phyloP scores from a whole-genome alignment of 1,284 basidiomycete species.

The Irpex rosettiformis region DNA sequence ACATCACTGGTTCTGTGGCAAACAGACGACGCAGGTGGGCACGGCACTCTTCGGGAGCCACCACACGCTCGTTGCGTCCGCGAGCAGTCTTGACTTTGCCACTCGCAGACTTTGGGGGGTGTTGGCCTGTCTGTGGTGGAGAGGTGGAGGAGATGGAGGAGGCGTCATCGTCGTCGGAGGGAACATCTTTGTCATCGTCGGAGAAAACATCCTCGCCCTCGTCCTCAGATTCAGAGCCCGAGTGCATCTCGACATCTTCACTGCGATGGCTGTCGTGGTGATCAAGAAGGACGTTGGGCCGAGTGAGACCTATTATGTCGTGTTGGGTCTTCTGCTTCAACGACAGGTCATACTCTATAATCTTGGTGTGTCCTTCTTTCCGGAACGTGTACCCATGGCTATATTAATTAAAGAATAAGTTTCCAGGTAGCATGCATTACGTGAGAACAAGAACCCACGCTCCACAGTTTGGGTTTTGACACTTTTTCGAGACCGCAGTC shows the following conservation, averaged over 20 bases:
- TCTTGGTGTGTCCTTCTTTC: slow-evolving; percentile 92
- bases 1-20: slow-evolving; percentile 78
- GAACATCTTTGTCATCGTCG: slow-evolving; percentile 44
- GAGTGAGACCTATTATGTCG: slow-evolving; percentile 48
- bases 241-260: slow-evolving; percentile 1
- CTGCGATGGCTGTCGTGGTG: slow-evolving; percentile 10
- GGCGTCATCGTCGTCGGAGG: slow-evolving; percentile 29
- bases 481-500: slow-evolving; percentile 66
- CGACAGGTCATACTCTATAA: slow-evolving; percentile 90
- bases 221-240: slow-evolving; percentile 45
- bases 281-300: slow-evolving; percentile 69
- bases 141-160: too few relatives aligned
- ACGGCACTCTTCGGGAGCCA: slow-evolving; percentile 90
- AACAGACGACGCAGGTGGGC: slow-evolving; percentile 92
- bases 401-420: neutral
- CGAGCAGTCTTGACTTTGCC: slow-evolving; percentile 74
- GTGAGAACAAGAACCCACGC: slow-evolving; percentile 58
- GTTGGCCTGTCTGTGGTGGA: too few relatives aligned
- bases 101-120: slow-evolving; percentile 65
- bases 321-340: slow-evolving; percentile 75
- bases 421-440: neutral
- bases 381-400: slow-evolving; percentile 87
- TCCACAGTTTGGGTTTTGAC: slow-evolving; percentile 71
- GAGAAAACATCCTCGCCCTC: slow-evolving; percentile 43
- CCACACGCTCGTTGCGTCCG: slow-evolving; percentile 84